Evolutionary conservation across 2,329 filamentous ascomycete genomes (phyloP), one percentile per base, ranked within the genome.

Genomic region (Mycocentrospora acerina): DNA sequence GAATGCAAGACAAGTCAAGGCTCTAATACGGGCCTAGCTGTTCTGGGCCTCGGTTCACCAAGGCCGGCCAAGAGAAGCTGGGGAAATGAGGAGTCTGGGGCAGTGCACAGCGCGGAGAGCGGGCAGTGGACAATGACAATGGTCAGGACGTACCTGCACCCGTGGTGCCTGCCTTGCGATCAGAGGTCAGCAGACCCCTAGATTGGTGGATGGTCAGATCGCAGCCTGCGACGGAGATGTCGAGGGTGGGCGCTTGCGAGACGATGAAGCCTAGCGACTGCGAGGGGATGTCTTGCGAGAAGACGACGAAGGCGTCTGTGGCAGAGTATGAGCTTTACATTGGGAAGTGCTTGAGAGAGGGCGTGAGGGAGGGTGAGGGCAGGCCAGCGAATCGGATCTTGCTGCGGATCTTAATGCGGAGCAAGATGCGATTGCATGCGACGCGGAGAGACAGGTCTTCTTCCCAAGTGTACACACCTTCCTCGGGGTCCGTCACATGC

Each of bases 261-360:
- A 95, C 85, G 48, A 97, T 71, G 68, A 96, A 93, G 59, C 91
- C 93, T 8, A 97, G 53, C 12, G 54, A 58, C 42, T 53, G 82
- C 10, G 85, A 86, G 0, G 86, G 82, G 17, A 88, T 80, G 13
- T 81, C 71, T 61, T 86, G 82, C 29, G 88, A 85, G 73, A 95
- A 96, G 38, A 96, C 77, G 25, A 90, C 71, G 60, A 95, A 96
- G 4, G 88, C 88, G 71, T 97, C 91, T 95, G 37, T 39, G 32
- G 32, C 41, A 37, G 37, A 43, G 34, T 34, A 46, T 53, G 41
- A 57, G 47, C 42, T 37, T 46, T 30, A 26, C 30, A 27, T 17
- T 22, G 39, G 29, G 17, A 18, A 12, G 10, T 32, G 34, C 27
- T 18, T 16, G 17, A 17, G 31, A 37, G 25, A 30, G 39, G 35